Evolutionary conservation across 495 filamentous ascomycete species (phyloP).

Genomic region (Cercophora scortea): DNA sequence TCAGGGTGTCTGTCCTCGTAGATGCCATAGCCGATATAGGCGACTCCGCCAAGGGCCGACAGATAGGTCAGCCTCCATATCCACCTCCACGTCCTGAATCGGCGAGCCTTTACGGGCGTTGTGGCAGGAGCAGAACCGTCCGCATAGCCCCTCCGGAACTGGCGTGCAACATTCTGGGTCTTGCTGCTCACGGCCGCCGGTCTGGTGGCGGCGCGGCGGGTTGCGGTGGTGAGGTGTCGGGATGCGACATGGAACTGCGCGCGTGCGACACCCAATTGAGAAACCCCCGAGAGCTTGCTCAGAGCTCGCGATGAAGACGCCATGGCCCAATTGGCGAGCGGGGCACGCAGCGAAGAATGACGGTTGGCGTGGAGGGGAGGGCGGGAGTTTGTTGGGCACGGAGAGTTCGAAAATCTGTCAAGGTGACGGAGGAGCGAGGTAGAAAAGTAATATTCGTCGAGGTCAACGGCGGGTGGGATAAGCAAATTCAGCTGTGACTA

Average conservation of each 20-base stretch:
- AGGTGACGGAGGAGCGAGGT: background rate
- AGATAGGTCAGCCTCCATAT: slow-evolving; percentile 72
- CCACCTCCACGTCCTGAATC: slow-evolving; percentile 37
- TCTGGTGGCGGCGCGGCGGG: slow-evolving; percentile 14
- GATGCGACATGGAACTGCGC: slow-evolving; percentile 14
- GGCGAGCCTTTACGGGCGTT: slow-evolving; percentile 25
- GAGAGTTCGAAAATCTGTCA: background rate
- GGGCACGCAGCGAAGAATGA: background rate
- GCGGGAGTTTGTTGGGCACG: background rate
- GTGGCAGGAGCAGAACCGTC: slow-evolving; percentile 20
- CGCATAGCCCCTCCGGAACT: slow-evolving; percentile 35
- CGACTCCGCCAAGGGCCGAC: slow-evolving; percentile 57
- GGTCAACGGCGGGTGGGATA: background rate
- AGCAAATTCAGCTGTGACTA: background rate
- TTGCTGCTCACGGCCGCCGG: slow-evolving; percentile 14
- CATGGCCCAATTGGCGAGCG: slow-evolving; percentile 25
- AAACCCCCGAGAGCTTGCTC: slow-evolving; percentile 20
- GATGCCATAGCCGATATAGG: slow-evolving; percentile 69
- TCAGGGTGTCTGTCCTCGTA: slow-evolving; percentile 72
- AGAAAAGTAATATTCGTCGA: background rate
- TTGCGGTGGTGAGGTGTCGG: slow-evolving; percentile 17
- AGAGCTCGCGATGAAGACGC: slow-evolving; percentile 25
- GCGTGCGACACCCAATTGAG: slow-evolving; percentile 12
- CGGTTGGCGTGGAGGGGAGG: background rate
- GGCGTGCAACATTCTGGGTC: slow-evolving; percentile 17